These are phyloP conservation scores for Daldinia grandis DNA, from an alignment of 495 filamentous ascomycete genomes.

Conservation along the genomic window DNA sequence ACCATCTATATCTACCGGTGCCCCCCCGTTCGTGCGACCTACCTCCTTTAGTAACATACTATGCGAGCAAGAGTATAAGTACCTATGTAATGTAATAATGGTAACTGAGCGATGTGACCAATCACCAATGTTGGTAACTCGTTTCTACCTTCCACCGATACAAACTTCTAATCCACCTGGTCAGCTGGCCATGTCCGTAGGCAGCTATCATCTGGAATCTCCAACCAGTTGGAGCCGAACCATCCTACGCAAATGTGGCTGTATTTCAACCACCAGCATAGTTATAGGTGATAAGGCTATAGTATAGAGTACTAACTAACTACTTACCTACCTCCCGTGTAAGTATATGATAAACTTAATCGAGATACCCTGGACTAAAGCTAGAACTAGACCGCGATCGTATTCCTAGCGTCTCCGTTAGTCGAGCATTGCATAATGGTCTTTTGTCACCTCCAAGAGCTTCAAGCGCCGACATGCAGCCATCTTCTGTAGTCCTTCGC, in stretches of 20 bases:
- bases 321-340: too few relatives aligned
- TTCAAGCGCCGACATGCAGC: neutral
- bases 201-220: slow-evolving; percentile 11
- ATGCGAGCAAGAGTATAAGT: slow-evolving; percentile 22
- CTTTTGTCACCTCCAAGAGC: slow-evolving; percentile 5
- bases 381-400: slow-evolving; percentile 24
- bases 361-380: slow-evolving; percentile 25
- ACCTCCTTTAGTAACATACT: slow-evolving; percentile 24
- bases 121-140: neutral
- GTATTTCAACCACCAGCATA: neutral
- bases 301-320: neutral
- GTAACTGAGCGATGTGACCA: slow-evolving; percentile 13
- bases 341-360: slow-evolving; percentile 16
- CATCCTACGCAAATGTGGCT: neutral
- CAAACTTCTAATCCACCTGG: slow-evolving; percentile 7
- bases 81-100: slow-evolving; percentile 2
- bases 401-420: slow-evolving; percentile 25
- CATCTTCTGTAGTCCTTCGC: slow-evolving; percentile 16
- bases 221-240: slow-evolving; percentile 1
- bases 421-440: slow-evolving; percentile 14
- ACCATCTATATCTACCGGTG: slow-evolving; percentile 10
- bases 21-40: slow-evolving; percentile 21
- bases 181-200: slow-evolving; percentile 10
- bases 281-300: slow-evolving; percentile 10
- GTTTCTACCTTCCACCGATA: slow-evolving; percentile 3